A percentile compares a stretch with the other conserved stretches of the same genome.
These are phyloP conservation scores for Yamadazyma takamatsuzukensis DNA, from an alignment of 805 yeast species.

Conservation along the genomic window DNA sequence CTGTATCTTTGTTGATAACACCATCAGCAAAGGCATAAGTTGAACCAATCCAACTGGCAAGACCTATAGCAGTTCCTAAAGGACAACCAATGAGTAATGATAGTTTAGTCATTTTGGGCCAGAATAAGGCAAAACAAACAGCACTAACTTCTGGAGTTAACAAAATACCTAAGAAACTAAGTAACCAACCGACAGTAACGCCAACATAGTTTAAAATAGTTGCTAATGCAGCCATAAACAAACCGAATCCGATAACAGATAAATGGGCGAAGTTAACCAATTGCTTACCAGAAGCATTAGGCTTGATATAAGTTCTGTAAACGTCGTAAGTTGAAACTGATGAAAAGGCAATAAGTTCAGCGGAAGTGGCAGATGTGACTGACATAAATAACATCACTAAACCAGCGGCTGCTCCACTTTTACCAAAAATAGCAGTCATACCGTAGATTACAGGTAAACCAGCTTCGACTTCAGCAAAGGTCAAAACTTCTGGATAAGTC, in stretches of 20 bases:
- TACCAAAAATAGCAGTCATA: slow-evolving; percentile 21
- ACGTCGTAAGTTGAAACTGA: slow-evolving; percentile 27
- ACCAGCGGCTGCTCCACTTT: slow-evolving; percentile 23
- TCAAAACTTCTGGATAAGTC: slow-evolving; percentile 15
- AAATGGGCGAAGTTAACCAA: slow-evolving; percentile 20
- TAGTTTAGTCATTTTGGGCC: slow-evolving; percentile 29
- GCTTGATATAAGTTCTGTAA: slow-evolving; percentile 22
- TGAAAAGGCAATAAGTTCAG: slow-evolving; percentile 39
- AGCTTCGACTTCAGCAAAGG: slow-evolving; percentile 15
- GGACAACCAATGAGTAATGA: slow-evolving; percentile 39
- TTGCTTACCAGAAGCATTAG: slow-evolving; percentile 19
- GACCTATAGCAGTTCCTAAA: slow-evolving; percentile 32
- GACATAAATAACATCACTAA: slow-evolving; percentile 35
- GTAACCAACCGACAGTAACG: slow-evolving; percentile 33
- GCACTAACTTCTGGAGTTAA: slow-evolving; percentile 26
- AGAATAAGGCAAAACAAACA: slow-evolving; percentile 19
- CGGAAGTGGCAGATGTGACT: slow-evolving; percentile 40
- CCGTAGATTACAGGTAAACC: slow-evolving; percentile 21
- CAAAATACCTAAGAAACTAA: slow-evolving; percentile 27
- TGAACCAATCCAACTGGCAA: slow-evolving; percentile 34
- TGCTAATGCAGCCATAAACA: slow-evolving; percentile 18
- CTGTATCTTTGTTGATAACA: slow-evolving; percentile 27
- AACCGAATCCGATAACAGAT: slow-evolving; percentile 19
- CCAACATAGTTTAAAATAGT: slow-evolving; percentile 12
- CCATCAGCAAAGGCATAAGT: slow-evolving; percentile 33